Evolutionary conservation across 345 rosid genomes (phyloP), one percentile per base, ranked within the genome.

Genomic region (Eucalyptus virginea): DNA sequence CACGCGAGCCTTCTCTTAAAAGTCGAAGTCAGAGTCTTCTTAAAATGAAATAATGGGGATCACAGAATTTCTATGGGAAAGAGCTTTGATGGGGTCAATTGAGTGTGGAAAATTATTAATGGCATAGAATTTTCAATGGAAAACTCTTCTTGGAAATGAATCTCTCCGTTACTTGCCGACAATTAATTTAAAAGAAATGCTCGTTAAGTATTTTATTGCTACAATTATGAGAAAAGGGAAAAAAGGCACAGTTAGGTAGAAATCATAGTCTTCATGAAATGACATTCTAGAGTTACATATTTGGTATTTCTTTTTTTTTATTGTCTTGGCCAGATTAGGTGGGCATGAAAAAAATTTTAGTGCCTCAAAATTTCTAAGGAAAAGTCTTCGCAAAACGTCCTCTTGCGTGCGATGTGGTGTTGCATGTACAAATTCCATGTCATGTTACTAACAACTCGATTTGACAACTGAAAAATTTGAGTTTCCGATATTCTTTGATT

Each of bases 351-450:
- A 21, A 19, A 3, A 0, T 21, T 52, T 19, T 19, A 21, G 58
- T 52, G 58, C 24, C 58, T 3, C 0, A 3, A 10, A 26, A 58
- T 58, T 26, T 26, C 65, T 1, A 23, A 10, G 0, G 1, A 11
- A 58, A 58, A 11, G 30, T 26, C 65, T 58, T 58, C 65, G 11
- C 1, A 0, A 26, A 58, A 58, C 0, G 7, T 58, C n/a, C 26
- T 24, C 3, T 26, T 4, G 65, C 1, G 3, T 1, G 15, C 0
- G 2, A 11, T 58, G n/a, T 58, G 1, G 0, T 58, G 7, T 1
- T 3, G 0, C 65, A 11, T 11, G 65, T 58, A 26, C n/a, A 0
- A 58, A 26, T 26, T 10, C 65, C 2, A 58, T 58, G n/a, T 11
- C n/a, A 58, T 0, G 0, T 7, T 0, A 26, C 65, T 11, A 26